phyloP scores from a whole-genome alignment of 176 grass and related monocot species.

The Tillandsia fasciculata region DNA sequence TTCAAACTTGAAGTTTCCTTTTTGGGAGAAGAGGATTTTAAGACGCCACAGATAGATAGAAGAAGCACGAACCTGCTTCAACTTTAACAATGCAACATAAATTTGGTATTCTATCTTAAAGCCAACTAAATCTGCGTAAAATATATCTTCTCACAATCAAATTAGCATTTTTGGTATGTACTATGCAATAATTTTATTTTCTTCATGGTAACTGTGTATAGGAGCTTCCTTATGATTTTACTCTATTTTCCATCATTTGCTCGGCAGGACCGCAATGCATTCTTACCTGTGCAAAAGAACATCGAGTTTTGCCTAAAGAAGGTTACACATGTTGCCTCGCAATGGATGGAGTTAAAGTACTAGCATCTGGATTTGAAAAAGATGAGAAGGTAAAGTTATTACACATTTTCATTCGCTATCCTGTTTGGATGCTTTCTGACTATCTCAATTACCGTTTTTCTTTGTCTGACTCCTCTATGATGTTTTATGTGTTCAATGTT shows the following conservation, averaged over 20 bases:
- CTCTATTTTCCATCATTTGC: conserved; percentile 8
- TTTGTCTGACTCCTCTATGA: background rate
- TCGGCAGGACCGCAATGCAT: conserved; percentile 83
- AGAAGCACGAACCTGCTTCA: too few species aligned
- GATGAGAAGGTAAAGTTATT: conserved; percentile 55
- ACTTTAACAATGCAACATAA: too few species aligned
- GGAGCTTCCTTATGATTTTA: conserved; percentile 10
- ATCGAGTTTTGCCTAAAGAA: conserved; percentile 71
- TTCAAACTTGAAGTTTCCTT: too few species aligned
- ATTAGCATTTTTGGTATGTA: too few species aligned
- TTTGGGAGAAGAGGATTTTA: too few species aligned
- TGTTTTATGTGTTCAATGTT: conserved; percentile 18
- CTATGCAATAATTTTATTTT: too few species aligned
- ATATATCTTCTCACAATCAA: too few species aligned
- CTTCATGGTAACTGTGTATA: background rate
- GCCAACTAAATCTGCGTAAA: too few species aligned
- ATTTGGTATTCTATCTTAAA: too few species aligned
- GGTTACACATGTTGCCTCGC: conserved; percentile 95
- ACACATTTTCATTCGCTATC: background rate
- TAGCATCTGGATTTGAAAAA: conserved; percentile 80
- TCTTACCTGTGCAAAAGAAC: conserved; percentile 86
- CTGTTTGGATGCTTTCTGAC: background rate
- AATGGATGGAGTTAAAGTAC: conserved; percentile 85
- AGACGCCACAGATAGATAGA: too few species aligned
- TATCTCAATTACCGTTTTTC: background rate